These are phyloP conservation scores for Trichoderma citrinoviride DNA, from an alignment of 2,329 filamentous ascomycete genomes.

Conservation along the genomic window DNA sequence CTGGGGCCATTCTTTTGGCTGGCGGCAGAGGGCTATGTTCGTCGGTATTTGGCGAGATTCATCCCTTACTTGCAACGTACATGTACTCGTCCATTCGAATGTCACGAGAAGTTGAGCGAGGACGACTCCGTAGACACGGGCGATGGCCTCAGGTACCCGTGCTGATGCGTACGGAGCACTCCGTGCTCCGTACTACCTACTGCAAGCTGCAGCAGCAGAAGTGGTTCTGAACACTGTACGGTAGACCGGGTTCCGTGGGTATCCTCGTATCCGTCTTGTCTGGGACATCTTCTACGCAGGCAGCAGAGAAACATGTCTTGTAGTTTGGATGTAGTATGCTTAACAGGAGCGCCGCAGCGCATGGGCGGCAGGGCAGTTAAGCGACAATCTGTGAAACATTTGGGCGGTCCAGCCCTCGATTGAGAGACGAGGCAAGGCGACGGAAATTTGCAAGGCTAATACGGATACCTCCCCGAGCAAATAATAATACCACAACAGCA, in stretches of 20 bases:
- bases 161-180: background rate
- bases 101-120: background rate
- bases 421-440: background rate
- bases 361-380: constrained; percentile 1
- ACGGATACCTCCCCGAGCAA: background rate
- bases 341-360: background rate
- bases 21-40: too few species aligned
- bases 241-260: background rate
- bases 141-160: background rate
- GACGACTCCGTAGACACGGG: background rate
- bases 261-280: constrained; percentile 10
- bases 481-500: background rate
- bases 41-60: background rate
- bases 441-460: constrained; percentile 13
- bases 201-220: background rate
- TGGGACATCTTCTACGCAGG: background rate
- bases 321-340: constrained; percentile 18
- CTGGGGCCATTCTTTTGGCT: background rate
- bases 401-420: background rate
- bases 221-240: background rate
- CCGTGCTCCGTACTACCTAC: too few species aligned
- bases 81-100: background rate
- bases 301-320: constrained; percentile 5
- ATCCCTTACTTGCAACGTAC: background rate
- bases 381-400: constrained; percentile 14